Base-by-base conservation (phyloP, 768 basidiomycete species). In the Candolleomyces efflorescens region DNA sequence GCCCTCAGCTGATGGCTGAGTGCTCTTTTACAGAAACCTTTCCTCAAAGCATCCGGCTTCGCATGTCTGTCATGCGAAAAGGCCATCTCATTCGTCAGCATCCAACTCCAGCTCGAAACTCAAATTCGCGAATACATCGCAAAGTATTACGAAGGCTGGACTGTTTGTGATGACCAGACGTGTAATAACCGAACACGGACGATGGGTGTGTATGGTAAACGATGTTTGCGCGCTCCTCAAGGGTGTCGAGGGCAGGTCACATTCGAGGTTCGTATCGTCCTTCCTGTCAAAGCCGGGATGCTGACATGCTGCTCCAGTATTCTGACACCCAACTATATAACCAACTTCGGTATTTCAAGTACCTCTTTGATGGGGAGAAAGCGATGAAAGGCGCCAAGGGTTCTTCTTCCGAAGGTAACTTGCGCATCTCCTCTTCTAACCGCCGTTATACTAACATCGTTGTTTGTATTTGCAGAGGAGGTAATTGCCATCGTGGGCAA, bases 171-270 rank as follows among this genome's bases (percentile, higher is more conserved):
- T 63, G 97, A 98, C 60, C 75, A 83, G 20, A 88, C 87, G 0
- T 99, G 97, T 66, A 83, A 83, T 9, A 79, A 85, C 59, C 82
- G 90, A 38, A 94, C 96, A n/a, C 79, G 97, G 18, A 90, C 87
- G 81, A 96, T 98, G 92, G 79, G 90, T 37, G 92, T 98, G 0
- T 95, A 94, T 69, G 94, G 93, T 5, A 81, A 86, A 32, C 77
- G 87, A 51, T 99, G 97, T 68, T 68, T 94, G 55, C 81, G 82
- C 47, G 73, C 69, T 5, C 32, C 51, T 2, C 20, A 13, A 20
- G 84, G 80, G 10, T 96, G 94, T 70, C 77, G 72, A 59, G 91
- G 91, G 2, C 76, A 71, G 17, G 88, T 94, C 56, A 63, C 81
- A 15, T 87, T 90, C 59, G 90, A 92, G 81, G 93, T 92, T 62